phyloP scores from a whole-genome alignment of 129 eudicot genomes.

The sunflower (Helianthus annuus) region HanXRQr2.0-SUNRISE NC_035443.2:189432369-189432868 shows the following conservation, averaged over 20 bases:
- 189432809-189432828: background rate
- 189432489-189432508: conserved; percentile 6
- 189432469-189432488: background rate
- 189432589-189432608: conserved; percentile 19
- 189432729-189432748: conserved; percentile 3
- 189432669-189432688: conserved; percentile 17
- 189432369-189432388: background rate
- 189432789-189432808: background rate
- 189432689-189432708: conserved; percentile 20
- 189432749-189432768: conserved; percentile 24
- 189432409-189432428: too few species aligned
- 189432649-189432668: conserved; percentile 12
- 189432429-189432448: background rate
- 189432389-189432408: background rate
- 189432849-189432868: conserved; percentile 4
- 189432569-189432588: conserved; percentile 9
- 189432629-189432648: conserved; percentile 6
- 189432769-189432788: background rate
- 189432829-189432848: background rate
- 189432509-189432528: background rate
- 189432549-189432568: conserved; percentile 11
- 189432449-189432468: background rate
- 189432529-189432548: conserved; percentile 2
- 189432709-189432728: background rate
- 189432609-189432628: conserved; percentile 19